These are phyloP conservation scores for Gaeumannomyces sp. DNA, from an alignment of 2,329 filamentous ascomycete species.

Conservation along the genomic window DNA sequence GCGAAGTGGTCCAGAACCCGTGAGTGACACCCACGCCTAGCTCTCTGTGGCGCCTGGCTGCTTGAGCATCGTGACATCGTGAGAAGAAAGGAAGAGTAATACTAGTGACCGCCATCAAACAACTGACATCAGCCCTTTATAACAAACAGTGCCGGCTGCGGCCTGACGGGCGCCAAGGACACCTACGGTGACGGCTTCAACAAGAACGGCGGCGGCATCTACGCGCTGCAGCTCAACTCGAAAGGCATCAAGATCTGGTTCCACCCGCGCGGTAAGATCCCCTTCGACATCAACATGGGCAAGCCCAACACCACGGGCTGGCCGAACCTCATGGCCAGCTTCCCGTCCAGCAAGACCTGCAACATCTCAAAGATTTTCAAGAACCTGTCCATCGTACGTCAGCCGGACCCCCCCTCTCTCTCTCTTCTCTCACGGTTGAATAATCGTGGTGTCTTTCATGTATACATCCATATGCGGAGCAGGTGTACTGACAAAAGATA, in stretches of 20 bases:
- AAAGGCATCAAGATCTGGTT: slow-evolving; percentile 40
- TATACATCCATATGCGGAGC: not conserved
- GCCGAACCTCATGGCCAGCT: slow-evolving; percentile 33
- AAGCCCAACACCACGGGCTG: slow-evolving; percentile 34
- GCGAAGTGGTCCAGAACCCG: slow-evolving; percentile 4
- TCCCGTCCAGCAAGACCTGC: slow-evolving; percentile 34
- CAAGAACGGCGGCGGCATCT: slow-evolving; percentile 34
- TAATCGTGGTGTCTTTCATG: too few relatives aligned
- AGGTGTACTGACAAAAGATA: not conserved
- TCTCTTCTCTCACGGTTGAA: too few relatives aligned
- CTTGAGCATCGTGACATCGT: not conserved
- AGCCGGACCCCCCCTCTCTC: too few relatives aligned
- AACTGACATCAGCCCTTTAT: slow-evolving; percentile 6
- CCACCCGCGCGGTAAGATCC: slow-evolving; percentile 32
- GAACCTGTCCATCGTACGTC: slow-evolving; percentile 45
- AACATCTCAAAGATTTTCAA: slow-evolving; percentile 49
- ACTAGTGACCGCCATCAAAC: too few relatives aligned
- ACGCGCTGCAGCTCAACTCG: slow-evolving; percentile 33
- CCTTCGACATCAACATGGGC: slow-evolving; percentile 31
- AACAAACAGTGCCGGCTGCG: slow-evolving; percentile 17
- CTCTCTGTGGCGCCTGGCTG: slow-evolving; percentile 27
- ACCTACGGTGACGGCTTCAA: slow-evolving; percentile 46
- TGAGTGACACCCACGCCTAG: not conserved
- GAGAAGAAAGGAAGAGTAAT: too few relatives aligned
- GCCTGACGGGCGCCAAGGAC: slow-evolving; percentile 14